Base-by-base conservation (phyloP, 768 basidiomycete species). In the Hemileccinum rubropunctum region DNA sequence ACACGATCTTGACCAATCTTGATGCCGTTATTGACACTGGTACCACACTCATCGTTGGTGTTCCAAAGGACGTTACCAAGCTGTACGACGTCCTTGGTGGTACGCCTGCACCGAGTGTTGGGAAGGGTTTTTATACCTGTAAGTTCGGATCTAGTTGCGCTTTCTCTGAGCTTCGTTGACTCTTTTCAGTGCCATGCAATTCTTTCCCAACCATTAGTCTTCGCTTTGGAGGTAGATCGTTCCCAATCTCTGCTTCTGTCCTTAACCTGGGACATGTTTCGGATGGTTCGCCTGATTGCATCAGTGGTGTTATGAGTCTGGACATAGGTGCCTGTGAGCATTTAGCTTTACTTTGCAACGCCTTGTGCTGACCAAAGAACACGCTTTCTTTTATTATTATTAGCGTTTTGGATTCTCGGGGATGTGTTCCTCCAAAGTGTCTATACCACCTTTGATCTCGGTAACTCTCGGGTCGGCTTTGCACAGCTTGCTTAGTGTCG, bases 391-490 rank as follows among this genome's bases (percentile, higher is more conserved):
- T n/a, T n/a, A n/a, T n/a, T 62, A 15, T 15, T n/a, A 10, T 35
- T 23, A 62, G 54, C 48, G 3, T 46, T 48, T 28, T 63, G 61
- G 58, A 30, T 52, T 0, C 2, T 62, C 20, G 61, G 56, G 5
- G 53, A 55, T 28, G 59, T 69, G 12, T 75, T 78, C 69, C 57
- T 77, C 42, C 66, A 60, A 49, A 72, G 69, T 33, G 72, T 74
- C 27, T 79, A 75, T 57, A 70, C 74, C 3, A 58, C 52, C 1
- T 76, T 76, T 51, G 71, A 75, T 52, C 53, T 70, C 18, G 68
- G 58, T 0, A 68, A 69, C 40, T 50, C 30, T 1, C 60, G 53
- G 20, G 73, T 75, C 15, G 71, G 73, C 32, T 73, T 76, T 38
- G 73, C 73, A 36, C 11, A 33, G 14, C 51, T 60, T 17, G 50